Evolutionary conservation across 2,329 filamentous ascomycete genomes (phyloP).

Genomic region (Ascochyta rabiei): DNA sequence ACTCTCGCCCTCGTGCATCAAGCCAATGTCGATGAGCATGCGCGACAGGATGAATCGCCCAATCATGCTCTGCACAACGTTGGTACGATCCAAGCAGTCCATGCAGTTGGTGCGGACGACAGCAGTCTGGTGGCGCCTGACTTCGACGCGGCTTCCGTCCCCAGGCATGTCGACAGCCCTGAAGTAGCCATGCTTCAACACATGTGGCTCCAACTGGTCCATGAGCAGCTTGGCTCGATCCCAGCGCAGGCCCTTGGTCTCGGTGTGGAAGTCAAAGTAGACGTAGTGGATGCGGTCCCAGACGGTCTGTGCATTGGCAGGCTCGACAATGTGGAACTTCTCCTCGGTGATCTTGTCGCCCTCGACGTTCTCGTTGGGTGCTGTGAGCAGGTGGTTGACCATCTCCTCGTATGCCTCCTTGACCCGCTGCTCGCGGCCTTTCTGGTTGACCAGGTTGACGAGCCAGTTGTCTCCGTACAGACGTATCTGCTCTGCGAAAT

Average conservation of each 20-base stretch:
- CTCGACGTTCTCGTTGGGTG: slow-evolving; percentile 69
- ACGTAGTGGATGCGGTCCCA: slow-evolving; percentile 91
- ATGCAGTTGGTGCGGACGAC: slow-evolving; percentile 98
- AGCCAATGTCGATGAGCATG: slow-evolving; percentile 83
- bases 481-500: slow-evolving; percentile 92
- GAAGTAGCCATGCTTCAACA: slow-evolving; percentile 87
- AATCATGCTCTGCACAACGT: slow-evolving; percentile 97
- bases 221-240: slow-evolving; percentile 87
- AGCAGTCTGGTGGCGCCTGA: slow-evolving; percentile 80
- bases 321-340: slow-evolving; percentile 80
- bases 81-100: slow-evolving; percentile 97
- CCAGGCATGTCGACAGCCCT: slow-evolving; percentile 85
- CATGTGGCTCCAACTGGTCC: slow-evolving; percentile 76
- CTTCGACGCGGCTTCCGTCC: slow-evolving; percentile 75
- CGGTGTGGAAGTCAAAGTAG: slow-evolving; percentile 98
- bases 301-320: slow-evolving; percentile 62
- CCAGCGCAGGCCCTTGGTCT: slow-evolving; percentile 95
- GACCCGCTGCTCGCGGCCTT: slow-evolving; percentile 84
- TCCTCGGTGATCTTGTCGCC: slow-evolving; percentile 72
- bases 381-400: slow-evolving; percentile 75
- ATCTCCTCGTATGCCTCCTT: slow-evolving; percentile 95
- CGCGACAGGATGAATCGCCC: slow-evolving; percentile 87
- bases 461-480: slow-evolving; percentile 97
- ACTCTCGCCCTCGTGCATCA: slow-evolving; percentile 76
- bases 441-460: slow-evolving; percentile 96